Evolutionary conservation across 352 stramenopile species (phyloP).

Genomic region (Globisporangium spinosum): DNA sequence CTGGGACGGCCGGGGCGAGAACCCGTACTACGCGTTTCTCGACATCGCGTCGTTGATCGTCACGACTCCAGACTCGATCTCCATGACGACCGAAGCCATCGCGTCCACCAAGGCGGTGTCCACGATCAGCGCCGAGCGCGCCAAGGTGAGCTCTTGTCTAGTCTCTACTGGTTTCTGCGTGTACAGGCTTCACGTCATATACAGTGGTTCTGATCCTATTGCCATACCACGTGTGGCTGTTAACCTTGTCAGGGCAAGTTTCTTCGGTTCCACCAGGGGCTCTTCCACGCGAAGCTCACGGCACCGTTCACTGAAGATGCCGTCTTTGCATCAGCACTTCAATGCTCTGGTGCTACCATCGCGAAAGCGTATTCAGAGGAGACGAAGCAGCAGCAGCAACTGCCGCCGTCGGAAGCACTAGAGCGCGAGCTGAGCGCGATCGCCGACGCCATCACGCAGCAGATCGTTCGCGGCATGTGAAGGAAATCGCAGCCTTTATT

Average conservation of each 20-base stretch:
- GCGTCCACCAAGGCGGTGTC: conserved; percentile 51
- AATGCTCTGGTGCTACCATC: not conserved
- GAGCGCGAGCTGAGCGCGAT: conserved; percentile 40
- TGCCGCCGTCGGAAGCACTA: conserved; percentile 20
- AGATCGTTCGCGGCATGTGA: conserved; percentile 10
- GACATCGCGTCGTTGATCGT: conserved; percentile 45
- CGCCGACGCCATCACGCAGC: conserved; percentile 16
- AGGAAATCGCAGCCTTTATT: not conserved
- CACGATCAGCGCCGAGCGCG: conserved; percentile 38
- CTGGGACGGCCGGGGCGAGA: conserved; percentile 49
- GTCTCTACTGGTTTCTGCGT: not conserved
- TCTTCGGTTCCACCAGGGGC: conserved; percentile 40
- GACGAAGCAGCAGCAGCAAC: not conserved
- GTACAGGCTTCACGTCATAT: not conserved
- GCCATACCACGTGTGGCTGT: not conserved
- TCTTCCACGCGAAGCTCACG: conserved; percentile 32
- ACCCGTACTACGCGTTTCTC: conserved; percentile 65
- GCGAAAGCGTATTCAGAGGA: not conserved
- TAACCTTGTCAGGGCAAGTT: conserved; percentile 45
- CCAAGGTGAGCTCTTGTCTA: conserved; percentile 29
- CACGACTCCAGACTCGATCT: conserved; percentile 75
- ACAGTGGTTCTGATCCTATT: not conserved
- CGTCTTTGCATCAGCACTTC: conserved; percentile 10
- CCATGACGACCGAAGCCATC: conserved; percentile 79
- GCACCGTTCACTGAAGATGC: conserved; percentile 22